Conservation (phyloP, 148 eudicot genomes). For the Heliamphora exappendiculata region DNA sequence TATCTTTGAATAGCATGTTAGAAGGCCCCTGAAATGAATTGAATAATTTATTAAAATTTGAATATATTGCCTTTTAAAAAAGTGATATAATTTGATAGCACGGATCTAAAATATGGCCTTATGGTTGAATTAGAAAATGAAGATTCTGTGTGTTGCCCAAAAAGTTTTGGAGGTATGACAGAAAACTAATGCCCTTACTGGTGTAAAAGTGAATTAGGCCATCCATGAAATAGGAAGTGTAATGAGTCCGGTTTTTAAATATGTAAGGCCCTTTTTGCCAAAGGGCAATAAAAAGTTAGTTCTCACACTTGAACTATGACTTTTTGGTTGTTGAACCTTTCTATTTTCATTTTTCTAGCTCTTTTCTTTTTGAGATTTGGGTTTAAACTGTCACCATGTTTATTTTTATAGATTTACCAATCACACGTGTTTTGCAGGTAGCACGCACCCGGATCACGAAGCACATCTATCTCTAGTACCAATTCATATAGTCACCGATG, state of each 20-base stretch:
- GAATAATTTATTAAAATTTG: background rate
- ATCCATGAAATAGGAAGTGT: background rate
- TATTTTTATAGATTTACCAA: background rate
- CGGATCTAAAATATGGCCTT: background rate
- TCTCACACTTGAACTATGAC: background rate
- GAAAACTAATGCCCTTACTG: background rate
- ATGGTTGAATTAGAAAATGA: background rate
- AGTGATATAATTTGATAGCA: background rate
- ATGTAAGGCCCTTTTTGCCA: background rate
- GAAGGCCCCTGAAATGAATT: background rate
- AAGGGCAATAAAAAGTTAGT: background rate
- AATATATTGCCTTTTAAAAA: background rate
- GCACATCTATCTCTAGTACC: conserved; percentile 45
- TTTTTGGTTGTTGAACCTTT: background rate
- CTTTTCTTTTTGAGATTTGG: background rate
- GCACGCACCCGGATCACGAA: conserved; percentile 28
- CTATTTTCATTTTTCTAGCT: background rate
- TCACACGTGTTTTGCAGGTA: conserved; percentile 33
- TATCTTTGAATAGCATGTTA: background rate
- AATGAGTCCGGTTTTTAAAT: background rate
- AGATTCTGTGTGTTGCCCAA: background rate
- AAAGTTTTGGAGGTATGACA: background rate
- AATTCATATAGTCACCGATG: conserved; percentile 67
- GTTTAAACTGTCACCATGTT: background rate
- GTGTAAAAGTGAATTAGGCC: background rate